Base-by-base conservation (phyloP, 1,284 basidiomycete species). In the Xanthoconium separans region DNA sequence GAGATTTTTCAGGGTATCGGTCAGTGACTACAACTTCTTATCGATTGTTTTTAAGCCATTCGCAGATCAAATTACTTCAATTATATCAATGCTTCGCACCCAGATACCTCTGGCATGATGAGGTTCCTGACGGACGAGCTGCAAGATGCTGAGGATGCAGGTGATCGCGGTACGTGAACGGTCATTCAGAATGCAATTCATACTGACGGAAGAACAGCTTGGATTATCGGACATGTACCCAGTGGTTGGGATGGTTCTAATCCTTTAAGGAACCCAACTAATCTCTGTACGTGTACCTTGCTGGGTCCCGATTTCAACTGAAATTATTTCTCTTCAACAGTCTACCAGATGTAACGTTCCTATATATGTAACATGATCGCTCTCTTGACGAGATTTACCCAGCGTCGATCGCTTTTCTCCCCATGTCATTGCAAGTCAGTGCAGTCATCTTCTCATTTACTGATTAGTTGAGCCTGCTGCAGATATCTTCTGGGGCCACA, bases 401-500 rank as follows among this genome's bases (percentile, higher is more conserved):
- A 93, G 90, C 54, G 86, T 93, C 51, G 87, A 91, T 63, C 83
- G 90, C 16, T 93, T 82, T 70, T 84, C 89, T 6, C 81, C 85
- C 29, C 87, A 91, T 65, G 87, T 91, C 53, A 89, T 93, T 56
- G 85, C 87, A 30, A 85, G 87, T 85, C 60, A 37, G 83, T 75
- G 47, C 39, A n/a, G 18, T 49, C 47, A 29, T 29, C 4, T 48
- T 48, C 31, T 44, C 31, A 12, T 3, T 44, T 41, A 40, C 39
- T 22, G 50, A 15, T 30, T 58, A 43, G 56, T n/a, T 59, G 9
- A 55, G 31, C 5, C 39, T 41, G 31, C 40, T 34, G 22, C 53
- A 87, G 85, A 80, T 58, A 83, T 91, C 43, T 91, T 92, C 74
- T 91, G 80, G 63, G 90, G 90, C 2, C 91, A 93, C 66, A 87